A percentile compares a stretch with the other conserved stretches of the same genome.
Conservation (phyloP, 1,284 basidiomycete species). For the Ceratobasidium sp. region DNA sequence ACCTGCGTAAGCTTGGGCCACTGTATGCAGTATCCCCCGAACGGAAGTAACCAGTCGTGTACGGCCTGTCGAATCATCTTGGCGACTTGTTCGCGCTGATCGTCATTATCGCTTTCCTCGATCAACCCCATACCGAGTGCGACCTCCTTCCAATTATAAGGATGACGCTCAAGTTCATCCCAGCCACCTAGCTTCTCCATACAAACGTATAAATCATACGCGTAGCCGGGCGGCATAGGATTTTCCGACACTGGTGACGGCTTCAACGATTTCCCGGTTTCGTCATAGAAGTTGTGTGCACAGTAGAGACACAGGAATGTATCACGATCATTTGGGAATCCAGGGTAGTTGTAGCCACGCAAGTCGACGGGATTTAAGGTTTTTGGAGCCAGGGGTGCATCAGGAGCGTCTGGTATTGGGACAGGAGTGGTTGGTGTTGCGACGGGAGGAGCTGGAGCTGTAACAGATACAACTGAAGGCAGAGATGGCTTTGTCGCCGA, state of each 20-base stretch:
- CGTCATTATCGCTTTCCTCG: not conserved
- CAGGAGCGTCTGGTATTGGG: too few species aligned
- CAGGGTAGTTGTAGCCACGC: not conserved
- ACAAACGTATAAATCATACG: not conserved
- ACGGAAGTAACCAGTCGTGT: not conserved
- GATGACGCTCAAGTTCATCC: not conserved
- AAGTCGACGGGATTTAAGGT: not conserved
- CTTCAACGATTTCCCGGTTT: not conserved
- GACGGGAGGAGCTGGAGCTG: too few species aligned
- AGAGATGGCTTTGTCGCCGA: too few species aligned
- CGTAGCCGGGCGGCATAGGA: not conserved
- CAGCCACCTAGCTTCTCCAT: constrained; percentile 1
- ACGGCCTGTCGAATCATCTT: not conserved
- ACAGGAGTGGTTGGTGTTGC: too few species aligned
- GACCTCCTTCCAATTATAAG: not conserved
- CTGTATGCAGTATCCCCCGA: constrained; percentile 5
- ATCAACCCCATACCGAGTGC: not conserved
- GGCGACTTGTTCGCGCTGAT: not conserved
- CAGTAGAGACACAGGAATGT: constrained; percentile 4
- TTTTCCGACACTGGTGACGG: not conserved
- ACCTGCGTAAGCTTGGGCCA: not conserved
- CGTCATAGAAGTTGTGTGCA: not conserved
- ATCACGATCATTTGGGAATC: not conserved
- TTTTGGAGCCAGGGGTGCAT: too few species aligned
- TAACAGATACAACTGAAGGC: too few species aligned